Base-by-base conservation (phyloP, 495 filamentous ascomycete species). In the Diplogelasinospora grovesii region DNA sequence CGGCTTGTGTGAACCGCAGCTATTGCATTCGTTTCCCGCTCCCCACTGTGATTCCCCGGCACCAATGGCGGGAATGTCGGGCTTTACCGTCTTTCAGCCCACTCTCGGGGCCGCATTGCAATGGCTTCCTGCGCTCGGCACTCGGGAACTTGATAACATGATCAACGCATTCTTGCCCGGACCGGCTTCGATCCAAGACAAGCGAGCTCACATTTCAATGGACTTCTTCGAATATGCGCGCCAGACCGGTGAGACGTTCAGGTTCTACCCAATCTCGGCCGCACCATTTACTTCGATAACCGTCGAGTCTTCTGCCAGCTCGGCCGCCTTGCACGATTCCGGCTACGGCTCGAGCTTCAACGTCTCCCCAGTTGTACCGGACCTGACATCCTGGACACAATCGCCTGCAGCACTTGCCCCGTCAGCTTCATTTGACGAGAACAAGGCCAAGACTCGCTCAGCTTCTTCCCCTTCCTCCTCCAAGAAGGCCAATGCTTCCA, bases 61-160 rank as follows among this genome's bases (percentile, higher is more conserved):
- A 23, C 26, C 35, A 30, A 62, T 66, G 61, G 53, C 61, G 23
- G 39, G 46, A 36, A 65, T 64, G 59, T 57, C 62, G 57, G 67
- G 66, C 29, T 69, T 73, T 52, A 69, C 69, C 34, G 61, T 72
- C 44, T 64, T 60, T 54, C 69, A 76, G 56, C 61, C 69, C 15
- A 50, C 56, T 27, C 54, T 75, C 43, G 74, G 74, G 19, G 65
- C 63, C 22, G 41, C 68, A 34, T 54, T 78, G 41, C 66, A 73
- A 45, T 78, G 73, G 59, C 58, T 71, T 29, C 74, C 74, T 32
- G 64, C 66, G 21, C 56, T 78, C 39, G 72, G 72, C 35, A 69
- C 73, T 28, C 53, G 59, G 40, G 69, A 75, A 51, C 61, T 75
- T 28, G 71, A 78, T 39, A 60, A 66, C 24, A 57, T 75, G 63